phyloP scores from a whole-genome alignment of 192 early-diverging fungal species.

The Mortierella antarctica region DNA sequence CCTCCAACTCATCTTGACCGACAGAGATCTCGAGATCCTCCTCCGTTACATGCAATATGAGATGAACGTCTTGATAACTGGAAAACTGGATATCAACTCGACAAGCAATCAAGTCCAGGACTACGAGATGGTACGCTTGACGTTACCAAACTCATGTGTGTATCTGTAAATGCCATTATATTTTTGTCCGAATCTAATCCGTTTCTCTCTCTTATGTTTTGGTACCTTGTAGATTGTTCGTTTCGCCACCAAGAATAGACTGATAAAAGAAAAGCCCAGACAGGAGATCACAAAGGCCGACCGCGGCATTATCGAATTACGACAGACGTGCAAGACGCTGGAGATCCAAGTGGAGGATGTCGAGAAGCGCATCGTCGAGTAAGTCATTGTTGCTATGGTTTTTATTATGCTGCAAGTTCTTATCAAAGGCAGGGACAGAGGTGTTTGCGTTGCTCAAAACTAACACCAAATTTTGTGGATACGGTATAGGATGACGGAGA shows the following conservation, averaged over 20 bases:
- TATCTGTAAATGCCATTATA: not conserved
- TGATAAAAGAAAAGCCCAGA: slow-evolving; percentile 21
- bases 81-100: slow-evolving; percentile 18
- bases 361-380: slow-evolving; percentile 66
- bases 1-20: slow-evolving; percentile 26
- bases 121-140: slow-evolving; percentile 28
- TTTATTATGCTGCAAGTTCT: not conserved
- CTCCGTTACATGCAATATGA: slow-evolving; percentile 50
- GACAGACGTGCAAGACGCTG: slow-evolving; percentile 60
- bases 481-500: slow-evolving; percentile 42
- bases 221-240: slow-evolving; percentile 34
- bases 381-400: slow-evolving; percentile 10
- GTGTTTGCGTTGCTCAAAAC: not conserved
- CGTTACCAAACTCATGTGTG: too few relatives aligned
- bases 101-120: slow-evolving; percentile 32
- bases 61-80: slow-evolving; percentile 30
- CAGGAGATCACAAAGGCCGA: slow-evolving; percentile 65
- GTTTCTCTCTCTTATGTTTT: not conserved
- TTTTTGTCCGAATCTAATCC: not conserved
- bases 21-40: slow-evolving; percentile 44
- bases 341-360: slow-evolving; percentile 67
- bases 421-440: not conserved
- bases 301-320: slow-evolving; percentile 67
- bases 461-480: not conserved
- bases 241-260: slow-evolving; percentile 38